These are phyloP conservation scores for Vaccinium myrtillus DNA, from an alignment of 148 eudicot genomes.

Conservation along the genomic window DNA sequence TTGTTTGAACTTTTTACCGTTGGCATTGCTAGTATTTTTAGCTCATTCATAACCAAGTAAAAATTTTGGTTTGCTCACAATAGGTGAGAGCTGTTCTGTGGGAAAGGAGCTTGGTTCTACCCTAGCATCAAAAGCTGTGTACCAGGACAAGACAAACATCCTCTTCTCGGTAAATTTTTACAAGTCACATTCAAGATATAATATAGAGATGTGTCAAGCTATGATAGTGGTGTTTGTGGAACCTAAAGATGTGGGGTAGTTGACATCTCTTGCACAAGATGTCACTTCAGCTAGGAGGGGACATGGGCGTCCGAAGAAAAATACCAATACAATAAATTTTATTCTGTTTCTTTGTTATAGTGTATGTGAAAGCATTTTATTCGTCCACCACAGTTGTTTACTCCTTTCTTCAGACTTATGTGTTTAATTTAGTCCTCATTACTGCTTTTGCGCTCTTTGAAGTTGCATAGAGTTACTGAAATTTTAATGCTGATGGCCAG, in stretches of 20 bases:
- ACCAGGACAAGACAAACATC: constrained; percentile 96
- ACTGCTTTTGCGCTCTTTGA: background rate
- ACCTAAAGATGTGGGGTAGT: background rate
- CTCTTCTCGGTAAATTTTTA: constrained; percentile 79
- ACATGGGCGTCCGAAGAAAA: background rate
- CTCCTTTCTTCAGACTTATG: background rate
- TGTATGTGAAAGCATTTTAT: background rate
- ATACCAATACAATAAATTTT: background rate
- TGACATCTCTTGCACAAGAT: background rate
- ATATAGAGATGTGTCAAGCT: background rate
- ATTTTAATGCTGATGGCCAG: constrained; percentile 39
- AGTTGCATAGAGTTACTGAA: constrained; percentile 16
- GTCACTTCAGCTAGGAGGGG: background rate
- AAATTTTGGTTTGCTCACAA: constrained; percentile 24
- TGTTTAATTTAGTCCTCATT: background rate
- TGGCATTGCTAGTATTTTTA: background rate
- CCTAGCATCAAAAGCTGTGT: constrained; percentile 76
- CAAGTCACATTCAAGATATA: background rate
- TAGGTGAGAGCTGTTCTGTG: constrained; percentile 98
- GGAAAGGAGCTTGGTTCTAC: constrained; percentile 86
- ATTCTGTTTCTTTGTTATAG: background rate
- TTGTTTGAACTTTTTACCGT: background rate
- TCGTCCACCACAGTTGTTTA: background rate
- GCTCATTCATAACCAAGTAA: constrained; percentile 2
- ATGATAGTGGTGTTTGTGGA: background rate